Evolutionary conservation across 2,329 filamentous ascomycete genomes (phyloP), one percentile per base, ranked within the genome.

Genomic region (Cercospora sp.): DNA sequence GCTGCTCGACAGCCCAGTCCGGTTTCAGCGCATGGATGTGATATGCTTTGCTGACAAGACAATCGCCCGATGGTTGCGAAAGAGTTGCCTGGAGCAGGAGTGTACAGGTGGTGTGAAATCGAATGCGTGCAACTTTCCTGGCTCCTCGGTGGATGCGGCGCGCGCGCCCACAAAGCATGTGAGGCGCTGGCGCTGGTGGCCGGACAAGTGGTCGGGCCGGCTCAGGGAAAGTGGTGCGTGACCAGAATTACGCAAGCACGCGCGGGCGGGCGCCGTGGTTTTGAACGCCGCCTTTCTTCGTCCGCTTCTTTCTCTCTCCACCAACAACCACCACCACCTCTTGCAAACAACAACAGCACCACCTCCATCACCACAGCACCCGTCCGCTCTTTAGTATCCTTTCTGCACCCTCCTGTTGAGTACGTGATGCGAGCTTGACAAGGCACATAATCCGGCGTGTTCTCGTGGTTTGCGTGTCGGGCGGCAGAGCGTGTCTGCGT

Each of bases 1-100:
- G 75, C 76, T 73, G 76, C 57, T 61, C 64, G 59, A 70, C 76
- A 77, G 76, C 75, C 74, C 58, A 16, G 53, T 57, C 59, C n/a
- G 55, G 13, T 40, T 57, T 74, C 72, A 78, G 69, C 70, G 71
- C 76, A 78, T 78, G 62, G 55, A 53, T 5, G 26, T 58, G 28
- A 30, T 13, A n/a, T 58, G 20, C 20, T 55, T 9, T 30, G 9
- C 51, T 55, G 23, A 1, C 12, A 8, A 13, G 6, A 13, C 12
- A 28, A 10, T 2, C 10, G 3, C 28, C 4, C 23, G 23, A 16
- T 18, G 42, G 2, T 2, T 13, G 45, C 26, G 20, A 36, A 26
- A 33, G 13, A 13, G 61, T 23, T 45, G 62, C 51, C 30, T 45
- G 48, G 51, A 55, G 61, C 2, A 40, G 31, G 10, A 48, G 60